Conservation (phyloP, 2,329 filamentous ascomycete genomes). For the Aspergillus pseudoglaucus region DNA sequence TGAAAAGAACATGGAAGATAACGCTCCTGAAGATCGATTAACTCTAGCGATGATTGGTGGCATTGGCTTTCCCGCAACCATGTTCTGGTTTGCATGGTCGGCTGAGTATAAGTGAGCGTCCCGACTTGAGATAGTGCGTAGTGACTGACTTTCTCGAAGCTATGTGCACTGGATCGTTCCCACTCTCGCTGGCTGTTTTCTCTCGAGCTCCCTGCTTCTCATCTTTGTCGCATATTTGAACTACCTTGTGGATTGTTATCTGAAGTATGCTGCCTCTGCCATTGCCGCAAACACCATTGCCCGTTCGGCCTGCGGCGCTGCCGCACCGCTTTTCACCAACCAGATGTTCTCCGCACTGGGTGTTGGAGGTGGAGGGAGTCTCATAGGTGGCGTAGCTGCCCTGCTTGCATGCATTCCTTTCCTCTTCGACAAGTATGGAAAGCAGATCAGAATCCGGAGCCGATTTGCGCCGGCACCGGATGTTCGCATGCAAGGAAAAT, state of each 20-base stretch:
- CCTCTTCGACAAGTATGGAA: constrained; percentile 21
- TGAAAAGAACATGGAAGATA: no score
- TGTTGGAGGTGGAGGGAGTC: no score
- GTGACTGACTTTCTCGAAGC: no score
- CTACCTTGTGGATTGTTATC: background rate
- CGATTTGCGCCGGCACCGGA: constrained; percentile 31
- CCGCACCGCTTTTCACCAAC: no score
- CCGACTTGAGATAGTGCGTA: no score
- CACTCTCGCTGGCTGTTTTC: constrained; percentile 21
- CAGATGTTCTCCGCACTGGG: no score
- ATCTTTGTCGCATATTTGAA: constrained; percentile 50
- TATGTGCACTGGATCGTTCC: no score
- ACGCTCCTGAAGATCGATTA: no score
- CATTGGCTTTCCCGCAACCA: constrained; percentile 26
- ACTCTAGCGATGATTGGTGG: constrained; percentile 16
- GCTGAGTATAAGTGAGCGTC: constrained; percentile 20
- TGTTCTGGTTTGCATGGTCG: constrained; percentile 43
- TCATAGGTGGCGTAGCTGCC: no score
- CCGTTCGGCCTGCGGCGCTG: no score
- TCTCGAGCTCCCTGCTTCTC: constrained; percentile 36
- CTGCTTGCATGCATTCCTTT: no score
- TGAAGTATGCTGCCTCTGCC: background rate
- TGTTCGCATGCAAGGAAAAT: constrained; percentile 1
- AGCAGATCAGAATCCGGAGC: constrained; percentile 36
- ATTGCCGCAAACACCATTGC: no score